A percentile compares a stretch with the other conserved stretches of the same genome.
Evolutionary conservation across 805 yeast species (phyloP).

Genomic region (Candida sithepensis): DNA sequence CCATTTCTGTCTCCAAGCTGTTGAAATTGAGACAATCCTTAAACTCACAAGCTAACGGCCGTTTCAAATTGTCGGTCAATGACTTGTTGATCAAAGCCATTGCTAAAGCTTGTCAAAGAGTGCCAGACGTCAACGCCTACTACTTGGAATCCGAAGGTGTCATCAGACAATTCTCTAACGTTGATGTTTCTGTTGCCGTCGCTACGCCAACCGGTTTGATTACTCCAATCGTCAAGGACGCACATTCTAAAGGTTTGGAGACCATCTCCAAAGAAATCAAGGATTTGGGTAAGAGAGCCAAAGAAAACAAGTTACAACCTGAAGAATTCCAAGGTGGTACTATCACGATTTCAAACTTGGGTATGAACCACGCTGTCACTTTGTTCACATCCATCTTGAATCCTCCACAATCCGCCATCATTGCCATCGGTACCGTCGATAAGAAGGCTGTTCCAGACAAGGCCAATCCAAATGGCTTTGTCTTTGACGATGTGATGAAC

Average conservation of each 20-base stretch:
- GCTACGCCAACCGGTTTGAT: constrained; percentile 97
- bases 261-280: constrained; percentile 79
- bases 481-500: constrained; percentile 86
- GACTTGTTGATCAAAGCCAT: constrained; percentile 93
- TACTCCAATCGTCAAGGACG: constrained; percentile 92
- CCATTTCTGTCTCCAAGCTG: constrained; percentile 82
- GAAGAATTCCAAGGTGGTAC: constrained; percentile 99
- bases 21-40: constrained; percentile 88
- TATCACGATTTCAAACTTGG: constrained; percentile 96
- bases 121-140: constrained; percentile 91
- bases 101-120: constrained; percentile 83
- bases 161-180: constrained; percentile 86
- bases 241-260: constrained; percentile 82
- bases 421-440: constrained; percentile 92
- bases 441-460: constrained; percentile 92
- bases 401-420: constrained; percentile 94
- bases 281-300: constrained; percentile 94
- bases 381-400: constrained; percentile 94
- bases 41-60: constrained; percentile 79
- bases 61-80: constrained; percentile 88
- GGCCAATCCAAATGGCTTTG: constrained; percentile 85
- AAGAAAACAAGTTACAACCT: constrained; percentile 86
- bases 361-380: constrained; percentile 94
- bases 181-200: constrained; percentile 97
- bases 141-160: constrained; percentile 89